Conservation (phyloP, 2,329 filamentous ascomycete genomes). For the Colletotrichum agaves region DNA sequence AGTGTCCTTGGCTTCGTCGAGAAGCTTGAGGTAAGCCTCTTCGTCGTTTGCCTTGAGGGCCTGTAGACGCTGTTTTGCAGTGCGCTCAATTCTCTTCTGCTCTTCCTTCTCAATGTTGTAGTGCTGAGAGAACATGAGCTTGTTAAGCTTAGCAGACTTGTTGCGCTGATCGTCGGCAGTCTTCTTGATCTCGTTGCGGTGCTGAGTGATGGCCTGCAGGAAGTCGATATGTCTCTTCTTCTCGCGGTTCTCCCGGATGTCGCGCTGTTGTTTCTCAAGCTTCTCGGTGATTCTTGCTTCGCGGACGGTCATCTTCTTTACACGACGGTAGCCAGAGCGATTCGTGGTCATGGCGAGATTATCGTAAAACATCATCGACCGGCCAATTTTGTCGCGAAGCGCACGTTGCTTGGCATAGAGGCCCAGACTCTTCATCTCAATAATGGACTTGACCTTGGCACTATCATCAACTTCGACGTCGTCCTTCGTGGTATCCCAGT, state of each 20-base stretch:
- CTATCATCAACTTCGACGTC: constrained; percentile 77
- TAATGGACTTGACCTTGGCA: constrained; percentile 88
- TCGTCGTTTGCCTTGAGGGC: constrained; percentile 99
- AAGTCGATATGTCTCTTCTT: constrained; percentile 98
- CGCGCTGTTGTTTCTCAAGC: constrained; percentile 97
- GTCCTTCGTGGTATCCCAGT: constrained; percentile 84
- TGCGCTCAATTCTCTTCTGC: constrained; percentile 97
- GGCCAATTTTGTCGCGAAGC: constrained; percentile 86
- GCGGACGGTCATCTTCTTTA: constrained; percentile 96
- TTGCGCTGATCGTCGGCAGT: constrained; percentile 73
- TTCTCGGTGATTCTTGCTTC: constrained; percentile 99
- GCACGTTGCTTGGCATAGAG: constrained; percentile 90
- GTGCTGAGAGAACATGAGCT: constrained; percentile 89
- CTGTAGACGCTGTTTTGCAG: constrained; percentile 98
- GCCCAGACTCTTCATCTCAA: constrained; percentile 92
- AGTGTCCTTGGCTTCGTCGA: constrained; percentile 98
- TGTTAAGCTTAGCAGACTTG: constrained; percentile 87
- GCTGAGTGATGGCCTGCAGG: constrained; percentile 84
- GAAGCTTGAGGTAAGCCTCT: constrained; percentile 96
- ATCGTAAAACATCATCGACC: constrained; percentile 94
- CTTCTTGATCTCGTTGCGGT: constrained; percentile 80
- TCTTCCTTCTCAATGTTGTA: constrained; percentile 99
- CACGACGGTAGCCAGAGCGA: constrained; percentile 86
- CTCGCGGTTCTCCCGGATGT: constrained; percentile 93
- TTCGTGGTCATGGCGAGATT: constrained; percentile 98